Evolutionary conservation across 352 stramenopile genomes (phyloP).

Genomic region (Phytophthora ohioensis): DNA sequence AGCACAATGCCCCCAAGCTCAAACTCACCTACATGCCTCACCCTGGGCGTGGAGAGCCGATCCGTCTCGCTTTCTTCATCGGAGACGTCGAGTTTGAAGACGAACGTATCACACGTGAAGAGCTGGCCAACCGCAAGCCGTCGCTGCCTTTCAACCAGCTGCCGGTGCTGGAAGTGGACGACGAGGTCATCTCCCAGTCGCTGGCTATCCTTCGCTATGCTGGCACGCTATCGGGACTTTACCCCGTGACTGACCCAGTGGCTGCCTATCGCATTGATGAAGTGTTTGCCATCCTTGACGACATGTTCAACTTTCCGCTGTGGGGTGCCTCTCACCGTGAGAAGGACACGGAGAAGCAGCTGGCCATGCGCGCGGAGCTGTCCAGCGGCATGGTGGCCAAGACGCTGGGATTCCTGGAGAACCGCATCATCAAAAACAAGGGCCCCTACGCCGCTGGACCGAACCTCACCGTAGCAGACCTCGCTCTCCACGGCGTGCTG

Average conservation of each 20-base stretch:
- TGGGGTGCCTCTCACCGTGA: constrained; percentile 37
- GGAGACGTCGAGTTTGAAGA: constrained; percentile 65
- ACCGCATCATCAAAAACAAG: constrained; percentile 53
- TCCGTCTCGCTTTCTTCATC: constrained; percentile 60
- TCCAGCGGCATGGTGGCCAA: constrained; percentile 44
- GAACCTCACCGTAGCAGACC: constrained; percentile 57
- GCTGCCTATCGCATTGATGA: constrained; percentile 58
- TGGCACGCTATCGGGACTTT: constrained; percentile 60
- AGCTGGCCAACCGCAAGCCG: constrained; percentile 51
- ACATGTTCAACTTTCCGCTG: constrained; percentile 48
- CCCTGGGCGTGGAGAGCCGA: constrained; percentile 53
- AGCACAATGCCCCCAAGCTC: constrained; percentile 39
- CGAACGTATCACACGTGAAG: constrained; percentile 45
- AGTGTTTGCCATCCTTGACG: constrained; percentile 47
- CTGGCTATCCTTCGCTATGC: constrained; percentile 70
- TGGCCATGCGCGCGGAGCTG: constrained; percentile 52
- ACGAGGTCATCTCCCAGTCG: constrained; percentile 59
- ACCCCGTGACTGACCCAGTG: constrained; percentile 48
- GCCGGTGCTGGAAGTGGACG: constrained; percentile 58
- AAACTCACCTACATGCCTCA: constrained; percentile 71
- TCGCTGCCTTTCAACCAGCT: constrained; percentile 59
- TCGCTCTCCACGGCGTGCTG: constrained; percentile 56
- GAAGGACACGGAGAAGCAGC: constrained; percentile 45
- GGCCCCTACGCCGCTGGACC: constrained; percentile 44
- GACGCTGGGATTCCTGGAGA: constrained; percentile 54